Base-by-base conservation (phyloP, 106 monocot genomes). In the Allium sativum region DNA sequence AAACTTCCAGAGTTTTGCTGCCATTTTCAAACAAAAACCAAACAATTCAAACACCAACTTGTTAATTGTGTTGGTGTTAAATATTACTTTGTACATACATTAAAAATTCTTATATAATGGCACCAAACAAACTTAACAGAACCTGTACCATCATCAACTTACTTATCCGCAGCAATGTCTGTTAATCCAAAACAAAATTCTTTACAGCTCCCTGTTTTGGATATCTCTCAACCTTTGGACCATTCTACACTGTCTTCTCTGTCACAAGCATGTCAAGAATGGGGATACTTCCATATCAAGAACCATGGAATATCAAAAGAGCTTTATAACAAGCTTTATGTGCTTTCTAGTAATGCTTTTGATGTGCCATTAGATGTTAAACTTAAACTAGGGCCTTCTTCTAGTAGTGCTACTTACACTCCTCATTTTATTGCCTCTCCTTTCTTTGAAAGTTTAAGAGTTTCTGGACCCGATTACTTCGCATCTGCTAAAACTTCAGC, bases 391-490 rank as follows among this genome's bases (percentile, higher is more conserved):
- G 76, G 81, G 11, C 81, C 81, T 6, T 55, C 43, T 1, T 58
- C 75, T 20, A 18, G 52, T 17, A 12, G 43, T 13, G 72, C 64
- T 2, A 72, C 76, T n/a, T 81, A 81, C 19, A 81, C 81, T 21
- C 76, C 81, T 46, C 68, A 72, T 17, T 81, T 81, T 65, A 73
- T 81, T n/a, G 81, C 81, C n/a, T 81, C 81, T 4, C 81, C 81
- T 11, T 81, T 72, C 76, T 81, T 81, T 16, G 81, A 81, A 52
- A 81, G 72, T 65, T 69, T 76, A 41, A 62, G 64, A 44, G 76
- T 81, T 54, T 81, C 76, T 15, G 81, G 81, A 52, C 81, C 81
- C 13, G 21, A 72, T 68, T 81, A 65, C 59, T 68, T 52, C 40
- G 16, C 63, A 4, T 81, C 81, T 0, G 76, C 81, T 45, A 81